These are phyloP conservation scores for Coemansia sp. DNA, from an alignment of 192 early-diverging fungal species.

Conservation along the genomic window DNA sequence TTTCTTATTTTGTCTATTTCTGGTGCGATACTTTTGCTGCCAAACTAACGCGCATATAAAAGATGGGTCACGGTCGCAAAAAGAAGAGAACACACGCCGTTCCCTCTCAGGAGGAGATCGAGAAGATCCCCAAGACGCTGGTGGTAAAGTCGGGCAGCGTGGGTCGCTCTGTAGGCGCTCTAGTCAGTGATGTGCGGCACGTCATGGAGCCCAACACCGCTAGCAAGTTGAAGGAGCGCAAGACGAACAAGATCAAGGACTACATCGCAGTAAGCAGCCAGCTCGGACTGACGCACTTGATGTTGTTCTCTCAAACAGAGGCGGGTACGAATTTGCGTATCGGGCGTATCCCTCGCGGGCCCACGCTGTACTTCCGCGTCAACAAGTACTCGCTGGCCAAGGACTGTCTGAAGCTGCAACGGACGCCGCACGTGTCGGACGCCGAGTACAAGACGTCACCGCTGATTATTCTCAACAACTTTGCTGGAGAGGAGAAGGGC, in stretches of 20 bases:
- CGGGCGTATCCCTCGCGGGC: constrained; percentile 84
- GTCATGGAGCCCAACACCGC: constrained; percentile 98
- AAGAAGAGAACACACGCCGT: constrained; percentile 55
- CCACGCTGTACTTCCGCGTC: constrained; percentile 88
- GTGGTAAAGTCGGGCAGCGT: constrained; percentile 90
- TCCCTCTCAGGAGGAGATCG: constrained; percentile 56
- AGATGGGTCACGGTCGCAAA: constrained; percentile 48
- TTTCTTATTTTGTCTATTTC: neutral
- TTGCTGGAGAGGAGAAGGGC: constrained; percentile 40
- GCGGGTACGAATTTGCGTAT: constrained; percentile 83
- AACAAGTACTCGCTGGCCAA: constrained; percentile 76
- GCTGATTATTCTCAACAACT: constrained; percentile 64
- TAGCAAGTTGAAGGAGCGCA: constrained; percentile 81
- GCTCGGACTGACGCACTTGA: constrained; percentile 83
- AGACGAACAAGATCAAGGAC: constrained; percentile 90
- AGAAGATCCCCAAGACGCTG: constrained; percentile 78
- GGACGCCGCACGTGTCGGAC: constrained; percentile 74
- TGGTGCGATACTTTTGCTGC: neutral
- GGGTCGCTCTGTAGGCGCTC: constrained; percentile 70
- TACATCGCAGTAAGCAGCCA: constrained; percentile 86
- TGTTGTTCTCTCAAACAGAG: constrained; percentile 87
- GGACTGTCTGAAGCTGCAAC: constrained; percentile 82
- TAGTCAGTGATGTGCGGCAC: constrained; percentile 81
- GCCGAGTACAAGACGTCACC: constrained; percentile 78
- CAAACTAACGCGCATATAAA: constrained; percentile 1